These are phyloP conservation scores for Solanum pinnatisectum DNA, from an alignment of 257 asterid genomes.

Conservation along the genomic window DNA sequence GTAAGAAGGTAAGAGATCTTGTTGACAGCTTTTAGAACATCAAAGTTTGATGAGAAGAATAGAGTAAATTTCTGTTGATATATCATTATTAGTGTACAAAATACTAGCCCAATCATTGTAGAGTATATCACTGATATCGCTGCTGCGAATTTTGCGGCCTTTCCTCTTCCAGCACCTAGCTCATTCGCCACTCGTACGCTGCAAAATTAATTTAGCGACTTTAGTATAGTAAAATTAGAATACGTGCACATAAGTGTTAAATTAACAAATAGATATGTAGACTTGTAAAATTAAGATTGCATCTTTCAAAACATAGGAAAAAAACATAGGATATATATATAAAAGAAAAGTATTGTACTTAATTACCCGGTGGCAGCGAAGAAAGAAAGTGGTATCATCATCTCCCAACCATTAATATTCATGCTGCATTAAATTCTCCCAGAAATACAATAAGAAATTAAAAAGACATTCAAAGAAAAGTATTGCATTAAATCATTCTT, in stretches of 20 bases:
- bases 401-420: conserved; percentile 42
- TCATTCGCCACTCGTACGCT: conserved; percentile 59
- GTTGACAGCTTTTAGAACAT: conserved; percentile 28
- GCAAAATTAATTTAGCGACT: neutral
- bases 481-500: neutral
- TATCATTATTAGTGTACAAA: conserved; percentile 16
- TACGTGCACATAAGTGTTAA: neutral
- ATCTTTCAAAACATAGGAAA: too few species aligned
- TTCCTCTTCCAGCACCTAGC: conserved; percentile 47
- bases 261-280: too few species aligned
- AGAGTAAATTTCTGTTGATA: conserved; percentile 27
- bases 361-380: conserved; percentile 48
- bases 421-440: conserved; percentile 15
- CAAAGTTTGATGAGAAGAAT: conserved; percentile 28
- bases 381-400: conserved; percentile 50
- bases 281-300: neutral
- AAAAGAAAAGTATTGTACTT: too few species aligned
- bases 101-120: conserved; percentile 26
- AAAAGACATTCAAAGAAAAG: neutral
- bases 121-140: conserved; percentile 18
- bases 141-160: conserved; percentile 39
- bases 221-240: neutral
- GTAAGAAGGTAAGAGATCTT: conserved; percentile 27
- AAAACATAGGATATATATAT: too few species aligned
- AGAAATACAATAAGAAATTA: neutral